Percentiles rank a stretch among this genome's conserved stretches.
These are phyloP conservation scores for Pilasporangium apinafurcum DNA, from an alignment of 352 stramenopile genomes.

Conservation along the genomic window DNA sequence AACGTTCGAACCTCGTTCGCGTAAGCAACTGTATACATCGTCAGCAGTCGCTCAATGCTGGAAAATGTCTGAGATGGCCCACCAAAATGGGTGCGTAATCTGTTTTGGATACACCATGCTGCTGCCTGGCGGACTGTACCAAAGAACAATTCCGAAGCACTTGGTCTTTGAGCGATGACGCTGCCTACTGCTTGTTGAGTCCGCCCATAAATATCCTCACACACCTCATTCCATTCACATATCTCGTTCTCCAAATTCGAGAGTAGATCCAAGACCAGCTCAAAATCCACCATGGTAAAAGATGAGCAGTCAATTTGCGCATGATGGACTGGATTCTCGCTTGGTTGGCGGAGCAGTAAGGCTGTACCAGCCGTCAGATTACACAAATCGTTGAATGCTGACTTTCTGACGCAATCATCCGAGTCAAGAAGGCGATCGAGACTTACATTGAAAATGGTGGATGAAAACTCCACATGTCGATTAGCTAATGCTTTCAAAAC, in stretches of 20 bases:
- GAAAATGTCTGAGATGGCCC: conserved; percentile 71
- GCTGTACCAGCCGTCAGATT: background rate
- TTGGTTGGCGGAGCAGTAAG: conserved; percentile 4
- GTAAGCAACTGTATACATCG: conserved; percentile 15
- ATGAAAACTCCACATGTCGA: background rate
- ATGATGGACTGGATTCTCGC: background rate
- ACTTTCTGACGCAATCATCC: background rate
- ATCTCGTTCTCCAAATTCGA: conserved; percentile 13
- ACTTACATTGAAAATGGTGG: conserved; percentile 3
- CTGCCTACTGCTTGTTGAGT: conserved; percentile 15
- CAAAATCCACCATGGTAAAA: conserved; percentile 39
- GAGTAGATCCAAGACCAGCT: conserved; percentile 30
- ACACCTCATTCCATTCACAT: conserved; percentile 30
- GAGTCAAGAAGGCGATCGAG: conserved; percentile 10
- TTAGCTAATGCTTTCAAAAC: conserved; percentile 5
- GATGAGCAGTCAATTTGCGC: background rate
- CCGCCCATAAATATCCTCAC: conserved; percentile 5
- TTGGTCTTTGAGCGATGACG: too few species aligned
- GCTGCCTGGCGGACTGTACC: conserved; percentile 41
- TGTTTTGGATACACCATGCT: conserved; percentile 62
- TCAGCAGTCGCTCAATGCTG: conserved; percentile 60
- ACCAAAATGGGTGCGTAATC: conserved; percentile 71
- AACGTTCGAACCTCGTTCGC: background rate
- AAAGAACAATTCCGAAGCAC: conserved; percentile 17
- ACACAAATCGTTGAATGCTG: background rate